These are phyloP conservation scores for Immersiporthe knoxdaviesiana DNA, from an alignment of 2,329 filamentous ascomycete species.

Conservation along the genomic window DNA sequence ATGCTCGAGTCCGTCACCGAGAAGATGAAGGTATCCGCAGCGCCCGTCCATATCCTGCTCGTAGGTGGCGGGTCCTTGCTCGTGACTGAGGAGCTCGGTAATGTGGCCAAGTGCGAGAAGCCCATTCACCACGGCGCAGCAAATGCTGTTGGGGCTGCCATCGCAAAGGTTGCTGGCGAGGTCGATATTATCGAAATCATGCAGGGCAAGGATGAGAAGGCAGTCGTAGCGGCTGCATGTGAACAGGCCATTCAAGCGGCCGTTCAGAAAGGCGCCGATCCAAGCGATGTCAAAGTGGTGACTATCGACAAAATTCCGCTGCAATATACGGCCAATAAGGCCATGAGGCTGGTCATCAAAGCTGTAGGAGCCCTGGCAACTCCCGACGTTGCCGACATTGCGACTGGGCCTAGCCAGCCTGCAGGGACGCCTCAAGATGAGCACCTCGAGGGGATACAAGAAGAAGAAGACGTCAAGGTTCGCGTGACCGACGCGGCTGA, in stretches of 20 bases:
- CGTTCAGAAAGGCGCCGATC: conserved; percentile 5
- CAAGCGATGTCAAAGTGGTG: conserved; percentile 45
- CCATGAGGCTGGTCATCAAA: conserved; percentile 32
- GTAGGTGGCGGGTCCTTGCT: conserved; percentile 67
- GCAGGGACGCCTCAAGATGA: not conserved
- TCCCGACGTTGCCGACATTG: conserved; percentile 2
- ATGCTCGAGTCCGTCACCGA: conserved; percentile 62
- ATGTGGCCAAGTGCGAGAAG: conserved; percentile 59
- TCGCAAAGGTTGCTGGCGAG: conserved; percentile 60
- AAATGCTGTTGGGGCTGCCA: conserved; percentile 68
- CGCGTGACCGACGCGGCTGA: conserved; percentile 27
- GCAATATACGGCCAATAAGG: conserved; percentile 33
- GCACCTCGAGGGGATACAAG: not conserved
- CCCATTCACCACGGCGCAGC: conserved; percentile 62
- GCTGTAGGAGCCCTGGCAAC: conserved; percentile 31
- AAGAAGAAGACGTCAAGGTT: not conserved
- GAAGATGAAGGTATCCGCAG: conserved; percentile 64
- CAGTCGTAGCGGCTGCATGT: conserved; percentile 35
- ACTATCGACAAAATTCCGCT: conserved; percentile 46
- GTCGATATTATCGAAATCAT: conserved; percentile 51
- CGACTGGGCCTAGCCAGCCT: conserved; percentile 23
- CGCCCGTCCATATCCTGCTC: conserved; percentile 62
- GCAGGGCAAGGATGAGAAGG: conserved; percentile 29
- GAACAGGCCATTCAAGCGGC: conserved; percentile 32
- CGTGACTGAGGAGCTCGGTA: conserved; percentile 56